phyloP scores from a whole-genome alignment of 768 basidiomycete genomes.

The Leccinum disarticulatum region DNA sequence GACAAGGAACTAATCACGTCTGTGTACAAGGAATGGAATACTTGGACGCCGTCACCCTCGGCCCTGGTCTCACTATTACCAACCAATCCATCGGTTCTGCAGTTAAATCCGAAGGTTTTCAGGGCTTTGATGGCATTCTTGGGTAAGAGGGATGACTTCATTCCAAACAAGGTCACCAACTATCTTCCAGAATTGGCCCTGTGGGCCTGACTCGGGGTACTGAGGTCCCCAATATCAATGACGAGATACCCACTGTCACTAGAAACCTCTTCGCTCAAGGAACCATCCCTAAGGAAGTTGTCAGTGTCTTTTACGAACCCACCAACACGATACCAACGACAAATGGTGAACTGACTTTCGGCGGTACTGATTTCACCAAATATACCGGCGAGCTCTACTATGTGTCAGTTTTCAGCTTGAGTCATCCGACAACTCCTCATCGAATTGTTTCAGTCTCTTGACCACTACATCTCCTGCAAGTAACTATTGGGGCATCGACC shows the following conservation, averaged over 20 bases:
- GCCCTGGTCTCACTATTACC: slow-evolving; percentile 46
- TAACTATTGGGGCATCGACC: slow-evolving; percentile 60
- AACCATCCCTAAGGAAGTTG: slow-evolving; percentile 37
- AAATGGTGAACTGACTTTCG: slow-evolving; percentile 60
- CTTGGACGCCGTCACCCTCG: slow-evolving; percentile 55
- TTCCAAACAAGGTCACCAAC: not conserved
- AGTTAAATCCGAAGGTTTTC: slow-evolving; percentile 40
- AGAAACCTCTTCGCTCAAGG: slow-evolving; percentile 50
- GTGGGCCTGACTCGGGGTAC: slow-evolving; percentile 49
- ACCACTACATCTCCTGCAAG: slow-evolving; percentile 47
- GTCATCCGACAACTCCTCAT: not conserved
- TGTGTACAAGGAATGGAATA: slow-evolving; percentile 40
- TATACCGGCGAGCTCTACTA: slow-evolving; percentile 41
- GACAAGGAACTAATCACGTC: not conserved
- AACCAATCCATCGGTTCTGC: slow-evolving; percentile 69
- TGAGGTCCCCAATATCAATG: not conserved
- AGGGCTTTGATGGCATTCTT: slow-evolving; percentile 60
- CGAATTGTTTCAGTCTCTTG: slow-evolving; percentile 36
- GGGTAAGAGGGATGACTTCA: slow-evolving; percentile 42
- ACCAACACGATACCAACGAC: slow-evolving; percentile 26
- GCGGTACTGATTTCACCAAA: slow-evolving; percentile 31
- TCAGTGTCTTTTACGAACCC: slow-evolving; percentile 56
- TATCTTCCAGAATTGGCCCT: slow-evolving; percentile 54
- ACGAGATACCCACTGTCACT: slow-evolving; percentile 53
- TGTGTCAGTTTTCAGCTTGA: slow-evolving; percentile 31